Evolutionary conservation across 2,329 filamentous ascomycete species (phyloP).

Genomic region (Chaetomium strumarium): DNA sequence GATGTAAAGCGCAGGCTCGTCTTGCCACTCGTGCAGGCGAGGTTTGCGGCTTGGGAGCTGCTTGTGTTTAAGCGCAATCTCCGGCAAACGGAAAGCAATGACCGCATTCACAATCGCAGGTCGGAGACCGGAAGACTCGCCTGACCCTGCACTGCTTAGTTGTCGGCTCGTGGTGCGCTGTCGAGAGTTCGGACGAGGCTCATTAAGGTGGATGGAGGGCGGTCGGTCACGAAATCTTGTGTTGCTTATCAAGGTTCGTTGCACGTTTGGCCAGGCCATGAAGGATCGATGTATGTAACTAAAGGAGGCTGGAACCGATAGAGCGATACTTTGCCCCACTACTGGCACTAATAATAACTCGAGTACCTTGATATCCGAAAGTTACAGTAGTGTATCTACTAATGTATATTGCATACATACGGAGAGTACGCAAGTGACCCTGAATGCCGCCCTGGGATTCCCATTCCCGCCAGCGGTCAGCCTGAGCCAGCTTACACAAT

Average conservation of each 20-base stretch:
- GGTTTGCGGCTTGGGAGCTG: conserved; percentile 6
- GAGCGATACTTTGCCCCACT: no score
- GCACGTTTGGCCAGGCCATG: neutral
- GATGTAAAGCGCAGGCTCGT: neutral
- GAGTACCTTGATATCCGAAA: no score
- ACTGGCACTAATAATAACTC: no score
- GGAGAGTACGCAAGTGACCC: no score
- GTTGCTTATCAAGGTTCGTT: conserved; percentile 4
- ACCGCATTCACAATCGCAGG: conserved; percentile 19
- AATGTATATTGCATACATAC: no score
- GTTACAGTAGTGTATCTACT: no score
- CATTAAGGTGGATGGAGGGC: neutral
- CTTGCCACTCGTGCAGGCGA: neutral
- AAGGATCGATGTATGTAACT: no score
- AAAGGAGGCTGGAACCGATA: neutral
- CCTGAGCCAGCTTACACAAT: no score
- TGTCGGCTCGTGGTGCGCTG: neutral
- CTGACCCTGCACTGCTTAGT: conserved; percentile 5
- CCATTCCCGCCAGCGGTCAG: no score
- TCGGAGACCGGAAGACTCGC: conserved; percentile 2
- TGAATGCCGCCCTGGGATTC: no score
- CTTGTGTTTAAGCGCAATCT: conserved; percentile 17
- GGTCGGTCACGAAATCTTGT: conserved; percentile 9
- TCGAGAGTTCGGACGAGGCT: neutral
- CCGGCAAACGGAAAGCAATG: conserved; percentile 16